phyloP scores from a whole-genome alignment of 1,284 basidiomycete species.

The Neolentinus lepideus region DNA sequence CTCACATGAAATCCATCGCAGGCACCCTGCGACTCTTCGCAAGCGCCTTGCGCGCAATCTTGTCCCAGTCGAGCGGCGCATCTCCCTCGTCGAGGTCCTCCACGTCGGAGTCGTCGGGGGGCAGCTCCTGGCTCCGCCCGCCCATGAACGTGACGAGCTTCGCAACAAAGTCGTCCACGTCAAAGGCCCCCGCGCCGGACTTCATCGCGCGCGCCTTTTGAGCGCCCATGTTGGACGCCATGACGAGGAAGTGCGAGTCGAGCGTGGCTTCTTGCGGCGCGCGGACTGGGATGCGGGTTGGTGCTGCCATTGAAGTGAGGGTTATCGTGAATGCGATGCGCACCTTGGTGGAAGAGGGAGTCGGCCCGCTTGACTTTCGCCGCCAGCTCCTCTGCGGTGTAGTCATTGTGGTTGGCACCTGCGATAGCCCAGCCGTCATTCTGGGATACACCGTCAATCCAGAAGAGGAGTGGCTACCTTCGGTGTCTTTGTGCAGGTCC shows the following conservation, averaged over 20 bases:
- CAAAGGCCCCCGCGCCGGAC: slow-evolving; percentile 74
- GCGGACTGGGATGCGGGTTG: slow-evolving; percentile 44
- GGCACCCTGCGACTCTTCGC: slow-evolving; percentile 71
- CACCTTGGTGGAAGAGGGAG: slow-evolving; percentile 55
- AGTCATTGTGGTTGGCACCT: slow-evolving; percentile 41
- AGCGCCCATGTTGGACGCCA: slow-evolving; percentile 62
- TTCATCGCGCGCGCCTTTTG: slow-evolving; percentile 84
- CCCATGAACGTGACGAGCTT: slow-evolving; percentile 71
- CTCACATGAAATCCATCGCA: slow-evolving; percentile 75
- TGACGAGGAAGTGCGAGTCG: slow-evolving; percentile 67
- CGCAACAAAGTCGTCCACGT: slow-evolving; percentile 76
- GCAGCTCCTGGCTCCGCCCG: slow-evolving; percentile 38
- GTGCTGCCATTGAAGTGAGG: slow-evolving; percentile 5
- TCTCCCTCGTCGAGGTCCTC: slow-evolving; percentile 35
- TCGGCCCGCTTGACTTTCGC: slow-evolving; percentile 50
- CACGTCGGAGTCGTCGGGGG: slow-evolving; percentile 39
- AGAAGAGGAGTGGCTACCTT: slow-evolving; percentile 37
- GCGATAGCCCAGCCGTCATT: slow-evolving; percentile 4
- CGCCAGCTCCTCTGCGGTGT: slow-evolving; percentile 47
- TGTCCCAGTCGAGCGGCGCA: slow-evolving; percentile 58
- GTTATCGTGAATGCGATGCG: slow-evolving; percentile 5
- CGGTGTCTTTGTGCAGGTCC: slow-evolving; percentile 51
- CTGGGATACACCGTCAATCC: background rate
- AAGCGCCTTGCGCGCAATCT: slow-evolving; percentile 65
- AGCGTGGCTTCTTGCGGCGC: slow-evolving; percentile 76